These are phyloP conservation scores for Naganishia friedmannii DNA, from an alignment of 768 basidiomycete genomes.

Conservation along the genomic window DNA sequence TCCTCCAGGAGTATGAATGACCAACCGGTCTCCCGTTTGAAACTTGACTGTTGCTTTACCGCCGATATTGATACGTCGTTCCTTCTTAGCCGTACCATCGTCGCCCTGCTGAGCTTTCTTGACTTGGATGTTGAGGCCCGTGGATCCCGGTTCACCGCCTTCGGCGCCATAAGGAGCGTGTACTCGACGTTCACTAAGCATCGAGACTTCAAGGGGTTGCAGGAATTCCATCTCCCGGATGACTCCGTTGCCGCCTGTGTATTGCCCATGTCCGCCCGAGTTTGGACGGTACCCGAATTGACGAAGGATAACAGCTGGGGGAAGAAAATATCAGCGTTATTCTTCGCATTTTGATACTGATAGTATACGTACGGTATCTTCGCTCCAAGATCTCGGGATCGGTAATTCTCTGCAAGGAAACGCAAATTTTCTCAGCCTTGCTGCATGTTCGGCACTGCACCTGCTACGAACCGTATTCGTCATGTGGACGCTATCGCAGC, in stretches of 20 bases:
- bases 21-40: constrained; percentile 77
- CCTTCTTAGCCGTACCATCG: constrained; percentile 5
- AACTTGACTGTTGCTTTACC: constrained; percentile 83
- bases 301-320: constrained; percentile 69
- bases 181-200: constrained; percentile 82
- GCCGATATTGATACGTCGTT: constrained; percentile 74
- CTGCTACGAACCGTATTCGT: constrained; percentile 63
- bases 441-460: not conserved
- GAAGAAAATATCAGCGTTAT: not conserved
- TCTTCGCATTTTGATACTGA: not conserved
- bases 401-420: constrained; percentile 37
- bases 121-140: constrained; percentile 85
- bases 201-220: constrained; percentile 71
- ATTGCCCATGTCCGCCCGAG: constrained; percentile 37
- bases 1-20: constrained; percentile 78
- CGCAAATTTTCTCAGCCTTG: not conserved
- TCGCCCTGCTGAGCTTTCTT: constrained; percentile 37
- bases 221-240: constrained; percentile 45
- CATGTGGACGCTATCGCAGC: constrained; percentile 58
- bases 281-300: constrained; percentile 58
- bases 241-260: constrained; percentile 40
- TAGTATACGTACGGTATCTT: constrained; percentile 62
- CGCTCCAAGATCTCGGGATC: constrained; percentile 92
- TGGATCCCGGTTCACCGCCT: constrained; percentile 68
- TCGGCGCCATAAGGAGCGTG: constrained; percentile 81